These are phyloP conservation scores for Diaporthe amygdali DNA, from an alignment of 2,329 filamentous ascomycete species.

Conservation along the genomic window DNA sequence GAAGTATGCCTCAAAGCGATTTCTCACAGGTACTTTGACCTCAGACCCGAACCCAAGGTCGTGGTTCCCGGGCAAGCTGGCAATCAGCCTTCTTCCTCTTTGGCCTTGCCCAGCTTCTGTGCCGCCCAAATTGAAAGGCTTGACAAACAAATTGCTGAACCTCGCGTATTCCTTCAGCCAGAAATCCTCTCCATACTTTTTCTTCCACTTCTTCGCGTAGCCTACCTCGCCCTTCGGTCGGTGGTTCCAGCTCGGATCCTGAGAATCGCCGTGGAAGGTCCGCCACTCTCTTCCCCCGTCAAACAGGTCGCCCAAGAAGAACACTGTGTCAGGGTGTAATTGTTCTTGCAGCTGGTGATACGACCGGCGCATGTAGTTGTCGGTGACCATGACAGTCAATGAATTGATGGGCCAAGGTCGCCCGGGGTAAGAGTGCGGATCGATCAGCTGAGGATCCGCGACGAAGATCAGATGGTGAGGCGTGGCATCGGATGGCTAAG, in stretches of 20 bases:
- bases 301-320: slow-evolving; percentile 94
- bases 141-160: slow-evolving; percentile 85
- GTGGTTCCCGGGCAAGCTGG: slow-evolving; percentile 91
- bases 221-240: slow-evolving; percentile 58
- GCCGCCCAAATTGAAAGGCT: slow-evolving; percentile 67
- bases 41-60: slow-evolving; percentile 90
- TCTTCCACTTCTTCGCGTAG: slow-evolving; percentile 70
- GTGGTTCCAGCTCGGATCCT: slow-evolving; percentile 63
- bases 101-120: slow-evolving; percentile 61
- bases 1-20: slow-evolving; percentile 87
- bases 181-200: slow-evolving; percentile 78
- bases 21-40: slow-evolving; percentile 78
- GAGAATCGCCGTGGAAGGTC: slow-evolving; percentile 65
- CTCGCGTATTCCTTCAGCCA: slow-evolving; percentile 88
- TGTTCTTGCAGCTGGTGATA: slow-evolving; percentile 79
- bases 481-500: slow-evolving; percentile 74
- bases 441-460: slow-evolving; percentile 90
- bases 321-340: slow-evolving; percentile 82
- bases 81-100: slow-evolving; percentile 77
- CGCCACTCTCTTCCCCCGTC: slow-evolving; percentile 97
- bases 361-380: slow-evolving; percentile 85
- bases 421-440: slow-evolving; percentile 93
- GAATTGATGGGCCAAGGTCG: slow-evolving; percentile 66
- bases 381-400: slow-evolving; percentile 69
- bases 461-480: slow-evolving; percentile 87